Percentiles rank a stretch among this genome's conserved stretches.
These are phyloP conservation scores for Rubia occidens DNA, from an alignment of 305 asterid genomes.

Conservation along the genomic window DNA sequence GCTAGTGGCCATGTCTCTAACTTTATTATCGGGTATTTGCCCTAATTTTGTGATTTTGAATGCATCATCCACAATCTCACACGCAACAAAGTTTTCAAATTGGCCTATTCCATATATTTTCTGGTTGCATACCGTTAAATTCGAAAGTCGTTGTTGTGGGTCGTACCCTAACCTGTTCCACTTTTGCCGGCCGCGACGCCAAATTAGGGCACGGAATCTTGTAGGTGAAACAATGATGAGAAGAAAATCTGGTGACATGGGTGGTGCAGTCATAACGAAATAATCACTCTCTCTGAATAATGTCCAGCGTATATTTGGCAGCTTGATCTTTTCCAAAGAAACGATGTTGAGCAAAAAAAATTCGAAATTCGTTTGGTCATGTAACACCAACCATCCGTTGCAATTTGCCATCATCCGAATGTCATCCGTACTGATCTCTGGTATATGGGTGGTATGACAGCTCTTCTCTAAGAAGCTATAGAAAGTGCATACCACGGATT, in stretches of 20 bases:
- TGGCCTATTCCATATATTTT: background rate
- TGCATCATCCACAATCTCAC: background rate
- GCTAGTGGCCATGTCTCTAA: background rate
- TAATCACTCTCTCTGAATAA: background rate
- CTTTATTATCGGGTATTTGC: too few species aligned
- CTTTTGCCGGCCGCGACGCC: background rate
- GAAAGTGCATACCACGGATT: background rate
- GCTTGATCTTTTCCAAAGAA: background rate
- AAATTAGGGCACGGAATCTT: background rate
- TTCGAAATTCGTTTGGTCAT: background rate
- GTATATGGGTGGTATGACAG: background rate
- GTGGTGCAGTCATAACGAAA: background rate
- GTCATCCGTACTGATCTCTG: background rate
- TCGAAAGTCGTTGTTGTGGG: background rate
- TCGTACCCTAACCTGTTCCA: background rate
- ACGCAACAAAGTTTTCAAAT: background rate
- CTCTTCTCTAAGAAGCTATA: background rate
- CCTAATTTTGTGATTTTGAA: background rate
- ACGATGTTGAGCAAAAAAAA: background rate
- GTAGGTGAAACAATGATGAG: background rate
- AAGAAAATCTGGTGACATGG: background rate
- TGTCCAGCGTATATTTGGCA: background rate
- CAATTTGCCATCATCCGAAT: background rate
- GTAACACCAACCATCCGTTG: background rate
- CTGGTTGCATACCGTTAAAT: background rate